Evolutionary conservation across 2,329 filamentous ascomycete genomes (phyloP), one percentile per base, ranked within the genome.

Genomic region (Xylaria arbuscula): DNA sequence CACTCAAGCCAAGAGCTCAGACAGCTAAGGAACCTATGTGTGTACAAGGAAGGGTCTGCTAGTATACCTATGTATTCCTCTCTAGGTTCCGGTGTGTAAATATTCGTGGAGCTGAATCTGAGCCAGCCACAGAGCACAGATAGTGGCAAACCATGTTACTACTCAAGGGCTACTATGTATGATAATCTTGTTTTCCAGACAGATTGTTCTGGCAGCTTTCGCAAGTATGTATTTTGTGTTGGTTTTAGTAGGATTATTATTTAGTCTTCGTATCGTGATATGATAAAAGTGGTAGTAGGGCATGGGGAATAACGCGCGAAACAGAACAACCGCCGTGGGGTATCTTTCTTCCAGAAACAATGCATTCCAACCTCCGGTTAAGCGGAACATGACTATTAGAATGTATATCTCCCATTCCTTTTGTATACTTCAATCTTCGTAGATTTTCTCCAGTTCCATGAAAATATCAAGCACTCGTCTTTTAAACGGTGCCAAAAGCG

Each of bases 321-420:
- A 66, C 56, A 62, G 36, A 64, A 66, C 55, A 59, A 65, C 68
- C 70, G 70, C 68, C 68, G 70, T 72, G 65, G 70, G 70, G 70
- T 72, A 72, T 72, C 70, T 72, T 70, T 63, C 68, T 66, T 66
- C 68, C 65, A 64, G 62, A 66, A 28, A 70, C 54, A 70, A 71
- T 69, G 67, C 69, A 62, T 70, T 60, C 53, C 63, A 64, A 67
- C 63, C 60, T 67, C 57, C 62, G 40, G 50, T 47, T 67, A 64
- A 66, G 51, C 48, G 66, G 63, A 53, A 60, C 65, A 69, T 47
- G 62, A 63, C 47, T 48, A 42, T 38, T 38, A 60, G 51, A 57
- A 67, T 65, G 54, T 56, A 48, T 40, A 58, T 53, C 32, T 54
- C 61, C 36, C 40, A 48, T 62, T 34, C 36, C 57, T 38, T 67